Percentiles rank a stretch among this genome's conserved stretches.
Evolutionary conservation across 2,329 filamentous ascomycete genomes (phyloP).

Genomic region (Pyrenophora teres): DNA sequence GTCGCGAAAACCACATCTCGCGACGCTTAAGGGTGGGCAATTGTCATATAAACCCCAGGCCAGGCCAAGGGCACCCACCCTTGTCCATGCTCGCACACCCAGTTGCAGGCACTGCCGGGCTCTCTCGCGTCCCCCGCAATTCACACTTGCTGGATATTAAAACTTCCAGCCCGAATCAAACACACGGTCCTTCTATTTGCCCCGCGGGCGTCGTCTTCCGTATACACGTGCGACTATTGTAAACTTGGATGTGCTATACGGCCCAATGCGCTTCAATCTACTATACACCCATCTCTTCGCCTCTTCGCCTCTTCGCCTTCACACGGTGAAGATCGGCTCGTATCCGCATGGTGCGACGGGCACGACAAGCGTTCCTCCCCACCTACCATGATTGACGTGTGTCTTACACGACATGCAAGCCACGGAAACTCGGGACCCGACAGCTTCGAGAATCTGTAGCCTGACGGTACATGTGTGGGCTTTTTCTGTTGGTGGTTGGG

Average conservation of each 20-base stretch:
- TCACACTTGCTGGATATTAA: constrained; percentile 24
- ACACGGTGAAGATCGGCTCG: constrained; percentile 2
- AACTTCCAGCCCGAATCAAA: constrained; percentile 20
- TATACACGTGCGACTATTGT: no score
- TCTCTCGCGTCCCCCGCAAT: constrained; percentile 20
- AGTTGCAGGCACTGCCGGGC: constrained; percentile 21
- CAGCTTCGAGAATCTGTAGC: constrained; percentile 10
- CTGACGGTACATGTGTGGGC: constrained; percentile 3
- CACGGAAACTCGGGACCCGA: constrained; percentile 10
- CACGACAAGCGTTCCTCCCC: background rate
- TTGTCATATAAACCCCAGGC: constrained; percentile 34
- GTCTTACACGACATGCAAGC: no score
- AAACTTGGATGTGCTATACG: no score
- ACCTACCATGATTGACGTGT: constrained; percentile 7
- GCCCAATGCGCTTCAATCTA: background rate
- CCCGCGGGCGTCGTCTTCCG: constrained; percentile 16
- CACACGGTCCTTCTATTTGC: constrained; percentile 20
- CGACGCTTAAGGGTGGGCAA: constrained; percentile 30
- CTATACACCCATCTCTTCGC: constrained; percentile 8
- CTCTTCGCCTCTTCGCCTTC: constrained; percentile 1
- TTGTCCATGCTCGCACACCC: constrained; percentile 13
- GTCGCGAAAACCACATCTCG: constrained; percentile 39
- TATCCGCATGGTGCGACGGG: constrained; percentile 10
- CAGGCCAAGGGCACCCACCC: constrained; percentile 19
- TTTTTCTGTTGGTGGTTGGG: background rate